Base-by-base conservation (phyloP, 2,329 filamentous ascomycete genomes). In the Phyllachora maydis region DNA sequence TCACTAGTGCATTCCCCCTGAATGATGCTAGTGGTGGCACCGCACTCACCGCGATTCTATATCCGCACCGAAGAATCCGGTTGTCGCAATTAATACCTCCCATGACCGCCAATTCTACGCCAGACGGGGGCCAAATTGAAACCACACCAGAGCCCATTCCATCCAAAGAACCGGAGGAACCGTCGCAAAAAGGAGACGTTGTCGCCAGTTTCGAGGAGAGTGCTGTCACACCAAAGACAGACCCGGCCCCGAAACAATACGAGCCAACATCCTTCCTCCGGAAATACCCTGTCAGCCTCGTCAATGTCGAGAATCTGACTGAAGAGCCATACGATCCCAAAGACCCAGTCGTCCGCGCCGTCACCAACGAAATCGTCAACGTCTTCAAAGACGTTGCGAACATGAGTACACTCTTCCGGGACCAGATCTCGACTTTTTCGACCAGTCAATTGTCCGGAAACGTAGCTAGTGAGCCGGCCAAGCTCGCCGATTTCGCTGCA, bases 311-410 rank as follows among this genome's bases (percentile, higher is more conserved):
- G 31, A 98, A 98, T 37, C 59, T 98, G 25, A 58, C 60, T 1
- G 88, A 98, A 39, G 76, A 92, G 39, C 73, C 82, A 0, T 78
- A 78, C 43, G 88, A 95, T 45, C 74, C 81, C 41, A 90, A 85
- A 49, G 88, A 76, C 39, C 73, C 74, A 11, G 71, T 88, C 16
- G 82, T 95, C 29, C 73, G 81, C 26, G 88, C 88, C 8, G 70
- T 98, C 21, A 88, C 85, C 23, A 92, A 85, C 40, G 90, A 98
- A 52, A 95, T 98, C 30, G 82, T 98, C 43, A 95, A 93, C 44
- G 88, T 92, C 1, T 95, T 93, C 59, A 95, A 93, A 52, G 83
- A 95, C 45, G 81, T 98, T 25, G 85, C 85, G 7, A 75, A 71
- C 21, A 68, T 93, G 49, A 98, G 95, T 52, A 81, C 77, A 29